phyloP scores from a whole-genome alignment of 2,329 filamentous ascomycete species.

The Cladophialophora exuberans region DNA sequence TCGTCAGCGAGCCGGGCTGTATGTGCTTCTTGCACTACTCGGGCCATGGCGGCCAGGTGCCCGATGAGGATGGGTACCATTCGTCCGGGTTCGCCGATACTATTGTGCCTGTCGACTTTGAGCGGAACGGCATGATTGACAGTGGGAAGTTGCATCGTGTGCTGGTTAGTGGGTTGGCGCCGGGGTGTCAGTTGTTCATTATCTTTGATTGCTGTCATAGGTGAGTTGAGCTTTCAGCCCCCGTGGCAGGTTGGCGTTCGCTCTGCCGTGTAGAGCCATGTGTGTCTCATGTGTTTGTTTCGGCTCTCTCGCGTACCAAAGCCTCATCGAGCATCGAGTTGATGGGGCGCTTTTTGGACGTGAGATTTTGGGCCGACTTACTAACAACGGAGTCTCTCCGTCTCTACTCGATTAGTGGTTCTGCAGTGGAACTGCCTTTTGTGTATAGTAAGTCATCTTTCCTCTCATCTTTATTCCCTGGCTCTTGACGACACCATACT shows the following conservation, averaged over 20 bases:
- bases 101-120: constrained; percentile 59
- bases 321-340: not conserved
- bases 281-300: not conserved
- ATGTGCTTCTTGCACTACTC: constrained; percentile 59
- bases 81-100: constrained; percentile 49
- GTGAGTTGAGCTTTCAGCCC: constrained; percentile 58
- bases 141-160: constrained; percentile 44
- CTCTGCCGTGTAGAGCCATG: not conserved
- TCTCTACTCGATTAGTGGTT: constrained; percentile 47
- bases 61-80: constrained; percentile 36
- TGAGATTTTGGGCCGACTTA: not conserved
- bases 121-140: constrained; percentile 56
- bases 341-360: not conserved
- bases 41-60: constrained; percentile 61
- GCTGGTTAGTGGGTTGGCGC: constrained; percentile 49
- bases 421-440: constrained; percentile 61
- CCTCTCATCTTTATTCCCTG: not conserved
- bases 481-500: not conserved
- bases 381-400: not conserved
- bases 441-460: constrained; percentile 48
- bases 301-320: not conserved
- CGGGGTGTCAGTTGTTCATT: constrained; percentile 26
- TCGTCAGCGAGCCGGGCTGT: constrained; percentile 43
- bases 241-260: not conserved
- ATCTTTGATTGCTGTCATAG: constrained; percentile 65